Evolutionary conservation across 306 rosid genomes (phyloP).

Genomic region (Lagenaria siceraria): DNA sequence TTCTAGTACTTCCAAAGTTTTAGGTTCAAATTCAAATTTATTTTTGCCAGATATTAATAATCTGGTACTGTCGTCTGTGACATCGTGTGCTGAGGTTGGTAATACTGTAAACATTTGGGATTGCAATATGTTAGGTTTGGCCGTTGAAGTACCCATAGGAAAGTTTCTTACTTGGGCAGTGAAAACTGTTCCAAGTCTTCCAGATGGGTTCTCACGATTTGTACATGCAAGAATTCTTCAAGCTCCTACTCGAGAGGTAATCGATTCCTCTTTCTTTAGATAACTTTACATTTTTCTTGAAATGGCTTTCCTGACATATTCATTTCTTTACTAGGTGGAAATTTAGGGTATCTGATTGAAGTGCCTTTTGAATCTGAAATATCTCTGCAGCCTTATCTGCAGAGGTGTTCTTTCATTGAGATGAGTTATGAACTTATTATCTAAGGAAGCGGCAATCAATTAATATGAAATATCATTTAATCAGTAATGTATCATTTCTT

Average conservation of each 20-base stretch:
- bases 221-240: conserved; percentile 43
- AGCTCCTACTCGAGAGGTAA: conserved; percentile 35
- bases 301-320: not conserved
- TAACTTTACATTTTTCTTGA: not conserved
- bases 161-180: conserved; percentile 64
- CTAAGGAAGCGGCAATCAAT: not conserved
- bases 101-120: conserved; percentile 43
- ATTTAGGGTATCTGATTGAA: not conserved
- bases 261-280: conserved; percentile 6
- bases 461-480: not conserved
- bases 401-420: not conserved
- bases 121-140: conserved; percentile 38
- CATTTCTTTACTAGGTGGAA: not conserved
- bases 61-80: conserved; percentile 42
- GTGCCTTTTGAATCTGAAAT: not conserved
- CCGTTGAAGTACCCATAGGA: conserved; percentile 50
- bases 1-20: conserved; percentile 23
- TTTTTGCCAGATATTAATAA: conserved; percentile 54
- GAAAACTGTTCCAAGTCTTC: conserved; percentile 51
- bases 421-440: not conserved
- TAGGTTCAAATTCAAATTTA: conserved; percentile 14
- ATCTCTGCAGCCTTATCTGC: not conserved
- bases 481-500: not conserved
- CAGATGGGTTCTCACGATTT: conserved; percentile 51
- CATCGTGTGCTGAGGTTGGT: conserved; percentile 34